Evolutionary conservation across 83 land plant genomes (phyloP).

Genomic region (Diphasiastrum complanatum): DNA sequence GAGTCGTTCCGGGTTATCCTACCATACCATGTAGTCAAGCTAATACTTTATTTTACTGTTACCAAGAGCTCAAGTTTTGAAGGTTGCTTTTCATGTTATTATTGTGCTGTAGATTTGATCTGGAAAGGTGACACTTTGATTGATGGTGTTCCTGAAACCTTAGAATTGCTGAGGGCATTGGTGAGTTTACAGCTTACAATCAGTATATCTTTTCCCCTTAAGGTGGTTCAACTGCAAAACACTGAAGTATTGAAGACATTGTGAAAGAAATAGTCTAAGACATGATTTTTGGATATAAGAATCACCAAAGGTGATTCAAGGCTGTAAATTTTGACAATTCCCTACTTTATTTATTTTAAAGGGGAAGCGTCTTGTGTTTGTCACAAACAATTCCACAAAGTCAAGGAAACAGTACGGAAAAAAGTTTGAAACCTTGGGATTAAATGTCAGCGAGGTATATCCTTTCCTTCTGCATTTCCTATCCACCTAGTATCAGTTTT

Average conservation of each 20-base stretch:
- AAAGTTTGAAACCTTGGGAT: conserved; percentile 93
- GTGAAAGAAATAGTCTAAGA: not conserved
- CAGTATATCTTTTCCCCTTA: not conserved
- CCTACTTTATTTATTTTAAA: conserved; percentile 14
- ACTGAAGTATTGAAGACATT: no score
- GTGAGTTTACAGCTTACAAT: conserved; percentile 25
- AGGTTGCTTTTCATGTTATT: no score
- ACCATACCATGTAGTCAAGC: no score
- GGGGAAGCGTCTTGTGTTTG: conserved; percentile 93
- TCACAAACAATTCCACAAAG: conserved; percentile 98
- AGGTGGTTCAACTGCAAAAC: not conserved
- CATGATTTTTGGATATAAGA: not conserved
- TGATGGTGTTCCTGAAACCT: conserved; percentile 87
- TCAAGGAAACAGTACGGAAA: conserved; percentile 96
- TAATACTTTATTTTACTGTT: no score
- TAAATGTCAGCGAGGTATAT: conserved; percentile 68
- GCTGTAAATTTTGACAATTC: not conserved
- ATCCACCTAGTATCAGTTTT: no score
- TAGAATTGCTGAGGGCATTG: conserved; percentile 75
- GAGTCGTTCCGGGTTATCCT: no score
- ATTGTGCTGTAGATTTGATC: conserved; percentile 87
- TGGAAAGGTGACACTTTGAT: conserved; percentile 96
- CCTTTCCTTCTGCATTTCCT: not conserved
- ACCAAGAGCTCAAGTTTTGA: no score
- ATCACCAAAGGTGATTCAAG: not conserved